Evolutionary conservation across 1,284 basidiomycete genomes (phyloP).

Genomic region (Rhizoctonia solani): DNA sequence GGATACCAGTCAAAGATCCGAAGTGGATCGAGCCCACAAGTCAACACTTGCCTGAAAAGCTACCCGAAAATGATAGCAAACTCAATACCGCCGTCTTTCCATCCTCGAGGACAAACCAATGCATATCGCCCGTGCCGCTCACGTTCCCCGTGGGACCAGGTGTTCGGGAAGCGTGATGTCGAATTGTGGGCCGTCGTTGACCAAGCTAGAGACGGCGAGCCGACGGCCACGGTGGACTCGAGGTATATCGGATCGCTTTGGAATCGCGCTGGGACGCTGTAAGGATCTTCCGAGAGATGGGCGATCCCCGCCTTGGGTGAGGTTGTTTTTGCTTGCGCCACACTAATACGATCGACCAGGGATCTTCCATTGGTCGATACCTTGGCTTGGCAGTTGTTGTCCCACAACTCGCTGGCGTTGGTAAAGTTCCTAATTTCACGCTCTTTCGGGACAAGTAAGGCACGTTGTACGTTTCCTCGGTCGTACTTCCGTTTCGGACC

Average conservation of each 20-base stretch:
- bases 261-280: conserved; percentile 43
- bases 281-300: conserved; percentile 3
- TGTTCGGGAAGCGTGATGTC: conserved; percentile 58
- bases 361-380: conserved; percentile 57
- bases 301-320: neutral
- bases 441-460: conserved; percentile 58
- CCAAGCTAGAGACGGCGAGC: conserved; percentile 54
- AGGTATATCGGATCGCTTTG: conserved; percentile 54
- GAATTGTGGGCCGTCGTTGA: conserved; percentile 54
- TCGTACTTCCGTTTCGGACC: conserved; percentile 49
- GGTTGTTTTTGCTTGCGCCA: conserved; percentile 35
- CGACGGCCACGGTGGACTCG: conserved; percentile 44
- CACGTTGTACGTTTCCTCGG: conserved; percentile 53
- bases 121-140: conserved; percentile 50
- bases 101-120: conserved; percentile 60
- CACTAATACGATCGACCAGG: conserved; percentile 44
- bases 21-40: conserved; percentile 52
- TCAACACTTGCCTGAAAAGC: conserved; percentile 37
- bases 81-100: conserved; percentile 60
- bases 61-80: conserved; percentile 62
- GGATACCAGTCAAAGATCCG: conserved; percentile 12
- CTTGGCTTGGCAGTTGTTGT: conserved; percentile 58
- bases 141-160: conserved; percentile 48
- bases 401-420: conserved; percentile 55
- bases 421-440: conserved; percentile 48